Base-by-base conservation (phyloP, 2,329 filamentous ascomycete genomes). In the Colletotrichum sojae region DNA sequence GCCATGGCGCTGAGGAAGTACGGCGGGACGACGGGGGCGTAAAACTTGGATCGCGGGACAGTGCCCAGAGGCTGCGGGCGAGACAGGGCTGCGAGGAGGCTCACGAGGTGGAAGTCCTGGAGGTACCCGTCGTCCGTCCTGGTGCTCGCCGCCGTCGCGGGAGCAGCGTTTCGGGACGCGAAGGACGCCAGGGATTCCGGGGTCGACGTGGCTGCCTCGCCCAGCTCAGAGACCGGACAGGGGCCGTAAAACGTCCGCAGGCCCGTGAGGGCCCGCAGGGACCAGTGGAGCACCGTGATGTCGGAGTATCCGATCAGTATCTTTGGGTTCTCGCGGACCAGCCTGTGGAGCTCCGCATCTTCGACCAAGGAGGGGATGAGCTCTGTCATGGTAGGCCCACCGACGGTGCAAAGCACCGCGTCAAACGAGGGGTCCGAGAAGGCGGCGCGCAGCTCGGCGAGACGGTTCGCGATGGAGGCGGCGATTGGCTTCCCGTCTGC, bases 241-340 rank as follows among this genome's bases (percentile, higher is more conserved):
- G 82, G 82, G 0, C 82, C 82, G 72, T 84, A 84, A 60, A 83
- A 84, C 5, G 82, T 83, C 48, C 81, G 79, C 43, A 84, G 73
- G 0, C 82, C 82, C 0, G 79, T 75, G 12, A 75, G 27, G 1
- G 77, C 77, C 67, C 80, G 69, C 40, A 84, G 72, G 56, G 80
- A 78, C 82, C 82, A 84, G 73, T 84, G 82, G 43, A 84, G 64
- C 39, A 78, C 76, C 1, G 80, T 81, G 60, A 83, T 83, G 63
- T 84, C 82, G 1, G 80, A 82, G 63, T 77, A 82, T 2, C 82
- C 82, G 16, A 83, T 77, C 1, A 84, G 75, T 20, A 84, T 76
- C 74, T 83, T 84, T 40, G 82, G 82, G 53, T 80, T 75, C 2
- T 69, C 71, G 5, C 76, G 77, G 45, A 83, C 78, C 1, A 67